Conservation (phyloP, 2,329 filamentous ascomycete species). For the Alternaria rosae region DNA sequence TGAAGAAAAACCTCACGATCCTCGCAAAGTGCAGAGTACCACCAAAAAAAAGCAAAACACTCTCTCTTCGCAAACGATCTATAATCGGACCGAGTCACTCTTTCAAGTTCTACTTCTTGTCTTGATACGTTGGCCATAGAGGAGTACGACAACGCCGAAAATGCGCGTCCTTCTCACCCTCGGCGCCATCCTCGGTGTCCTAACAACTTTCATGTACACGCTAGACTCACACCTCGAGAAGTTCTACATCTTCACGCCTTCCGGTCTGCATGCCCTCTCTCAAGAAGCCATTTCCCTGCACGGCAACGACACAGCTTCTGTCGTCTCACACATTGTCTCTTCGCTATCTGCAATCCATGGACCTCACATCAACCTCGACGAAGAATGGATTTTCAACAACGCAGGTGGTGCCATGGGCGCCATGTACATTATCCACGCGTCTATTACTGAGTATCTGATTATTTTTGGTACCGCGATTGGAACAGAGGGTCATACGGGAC, state of each 20-base stretch:
- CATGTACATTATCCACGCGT: conserved; percentile 90
- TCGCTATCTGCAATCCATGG: conserved; percentile 62
- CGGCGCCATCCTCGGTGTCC: conserved; percentile 30
- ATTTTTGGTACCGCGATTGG: conserved; percentile 69
- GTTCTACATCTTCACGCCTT: conserved; percentile 78
- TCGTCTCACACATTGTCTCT: conserved; percentile 73
- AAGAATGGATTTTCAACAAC: conserved; percentile 94
- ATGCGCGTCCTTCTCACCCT: conserved; percentile 31
- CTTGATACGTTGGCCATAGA: neutral
- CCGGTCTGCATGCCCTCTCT: conserved; percentile 73
- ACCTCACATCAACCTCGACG: conserved; percentile 68
- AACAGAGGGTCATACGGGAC: conserved; percentile 86
- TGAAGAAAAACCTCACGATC: neutral
- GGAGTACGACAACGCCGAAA: neutral
- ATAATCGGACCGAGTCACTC: neutral
- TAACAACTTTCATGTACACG: conserved; percentile 38
- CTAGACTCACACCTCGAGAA: conserved; percentile 36
- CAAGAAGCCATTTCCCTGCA: conserved; percentile 70
- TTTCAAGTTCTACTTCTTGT: neutral
- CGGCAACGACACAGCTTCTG: conserved; percentile 75
- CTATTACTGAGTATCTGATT: conserved; percentile 71
- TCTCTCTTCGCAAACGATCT: neutral
- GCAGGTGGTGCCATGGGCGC: conserved; percentile 89
- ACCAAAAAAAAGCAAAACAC: neutral
- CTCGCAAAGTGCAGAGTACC: neutral